Evolutionary conservation across 2,329 filamentous ascomycete species (phyloP).

Genomic region (Dactylellina cionopaga): DNA sequence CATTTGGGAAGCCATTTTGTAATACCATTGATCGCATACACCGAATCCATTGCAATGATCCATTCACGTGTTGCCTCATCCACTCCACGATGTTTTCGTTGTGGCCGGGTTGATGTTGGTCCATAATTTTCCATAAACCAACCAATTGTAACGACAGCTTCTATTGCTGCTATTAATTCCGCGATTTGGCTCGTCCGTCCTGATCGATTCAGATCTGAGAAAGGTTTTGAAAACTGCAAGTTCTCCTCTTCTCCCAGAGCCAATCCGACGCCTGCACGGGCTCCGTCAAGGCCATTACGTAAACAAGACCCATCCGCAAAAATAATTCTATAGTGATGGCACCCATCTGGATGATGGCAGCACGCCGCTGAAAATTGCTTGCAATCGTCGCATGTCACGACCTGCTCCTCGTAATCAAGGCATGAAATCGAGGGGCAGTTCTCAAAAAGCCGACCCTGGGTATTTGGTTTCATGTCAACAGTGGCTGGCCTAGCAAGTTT

Average conservation of each 20-base stretch:
- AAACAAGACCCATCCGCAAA: constrained; percentile 23
- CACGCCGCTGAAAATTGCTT: neutral
- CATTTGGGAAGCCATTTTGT: constrained; percentile 11
- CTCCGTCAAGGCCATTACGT: neutral
- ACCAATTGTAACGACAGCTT: neutral
- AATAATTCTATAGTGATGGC: constrained; percentile 7
- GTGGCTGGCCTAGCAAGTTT: too few relatives aligned
- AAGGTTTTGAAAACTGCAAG: constrained; percentile 8
- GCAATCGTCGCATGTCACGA: neutral
- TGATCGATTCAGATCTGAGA: neutral
- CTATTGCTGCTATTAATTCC: constrained; percentile 20
- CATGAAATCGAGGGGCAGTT: constrained; percentile 1
- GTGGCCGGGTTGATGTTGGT: neutral
- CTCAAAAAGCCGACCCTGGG: neutral
- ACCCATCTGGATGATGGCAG: constrained; percentile 3
- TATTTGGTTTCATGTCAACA: too few relatives aligned
- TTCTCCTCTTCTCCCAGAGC: neutral
- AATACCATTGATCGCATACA: constrained; percentile 17
- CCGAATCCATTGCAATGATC: constrained; percentile 28
- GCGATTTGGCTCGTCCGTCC: constrained; percentile 16
- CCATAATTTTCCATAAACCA: neutral
- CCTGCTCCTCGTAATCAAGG: neutral
- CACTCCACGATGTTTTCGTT: neutral
- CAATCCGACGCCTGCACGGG: constrained; percentile 18
- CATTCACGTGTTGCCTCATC: neutral